Percentiles rank a stretch among this genome's conserved stretches.
phyloP scores from a whole-genome alignment of 2,329 filamentous ascomycete species.

The Claviceps arundinis region DNA sequence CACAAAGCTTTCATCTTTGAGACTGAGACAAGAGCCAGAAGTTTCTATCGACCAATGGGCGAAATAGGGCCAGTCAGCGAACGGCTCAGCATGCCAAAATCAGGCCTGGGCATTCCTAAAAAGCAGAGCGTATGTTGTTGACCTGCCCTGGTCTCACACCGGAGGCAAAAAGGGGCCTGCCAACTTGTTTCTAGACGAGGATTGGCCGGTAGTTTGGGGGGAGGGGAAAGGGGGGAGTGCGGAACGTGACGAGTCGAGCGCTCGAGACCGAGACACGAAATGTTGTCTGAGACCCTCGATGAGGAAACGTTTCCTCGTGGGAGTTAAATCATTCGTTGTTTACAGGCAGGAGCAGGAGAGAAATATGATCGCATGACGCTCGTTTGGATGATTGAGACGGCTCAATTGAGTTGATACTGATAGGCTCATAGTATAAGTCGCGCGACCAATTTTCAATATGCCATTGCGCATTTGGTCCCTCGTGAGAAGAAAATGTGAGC shows the following conservation, averaged over 20 bases:
- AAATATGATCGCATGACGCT: not conserved
- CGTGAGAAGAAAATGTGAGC: not conserved
- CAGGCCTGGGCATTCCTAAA: not conserved
- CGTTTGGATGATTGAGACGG: not conserved
- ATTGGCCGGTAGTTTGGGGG: not conserved
- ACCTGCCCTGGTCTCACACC: not conserved
- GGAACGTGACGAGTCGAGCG: constrained; percentile 1
- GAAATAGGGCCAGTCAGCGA: not conserved
- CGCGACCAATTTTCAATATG: not conserved
- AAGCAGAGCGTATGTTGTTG: not conserved
- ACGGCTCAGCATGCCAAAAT: not conserved
- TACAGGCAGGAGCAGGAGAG: not conserved
- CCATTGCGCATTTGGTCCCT: not conserved
- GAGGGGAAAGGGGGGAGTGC: not conserved
- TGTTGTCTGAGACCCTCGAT: not conserved
- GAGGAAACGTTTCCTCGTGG: constrained; percentile 1
- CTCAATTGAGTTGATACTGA: not conserved
- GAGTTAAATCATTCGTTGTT: not conserved
- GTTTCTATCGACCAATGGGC: not conserved
- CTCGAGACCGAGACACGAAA: not conserved
- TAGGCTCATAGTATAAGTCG: too few species aligned
- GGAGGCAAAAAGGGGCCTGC: not conserved
- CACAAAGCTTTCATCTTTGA: not conserved
- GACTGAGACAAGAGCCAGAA: not conserved
- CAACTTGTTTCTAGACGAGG: not conserved